phyloP scores from a whole-genome alignment of 129 eudicot species.

The Escallonia rubra region DNA sequence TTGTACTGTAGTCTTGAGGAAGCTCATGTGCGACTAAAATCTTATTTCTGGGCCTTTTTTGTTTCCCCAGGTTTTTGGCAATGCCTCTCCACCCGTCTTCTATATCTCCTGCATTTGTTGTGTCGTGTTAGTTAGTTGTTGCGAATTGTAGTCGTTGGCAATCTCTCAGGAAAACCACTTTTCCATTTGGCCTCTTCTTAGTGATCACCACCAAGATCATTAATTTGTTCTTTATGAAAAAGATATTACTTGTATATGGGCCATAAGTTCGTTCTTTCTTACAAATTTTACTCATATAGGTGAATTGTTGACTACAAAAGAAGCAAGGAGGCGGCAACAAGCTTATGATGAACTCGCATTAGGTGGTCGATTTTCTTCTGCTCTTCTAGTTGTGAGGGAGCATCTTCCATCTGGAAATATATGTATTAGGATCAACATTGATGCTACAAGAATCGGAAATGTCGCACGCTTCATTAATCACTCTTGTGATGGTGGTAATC shows the following conservation, averaged over 20 bases:
- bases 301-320: slow-evolving; percentile 76
- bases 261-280: not conserved
- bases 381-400: slow-evolving; percentile 88
- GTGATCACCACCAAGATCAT: not conserved
- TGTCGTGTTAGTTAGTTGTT: too few relatives aligned
- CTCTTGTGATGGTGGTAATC: slow-evolving; percentile 94
- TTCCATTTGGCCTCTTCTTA: too few relatives aligned
- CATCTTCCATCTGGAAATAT: slow-evolving; percentile 86
- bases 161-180: too few relatives aligned
- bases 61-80: too few relatives aligned
- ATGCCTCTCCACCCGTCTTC: too few relatives aligned
- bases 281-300: slow-evolving; percentile 30
- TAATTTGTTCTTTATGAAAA: not conserved
- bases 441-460: slow-evolving; percentile 74
- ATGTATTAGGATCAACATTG: slow-evolving; percentile 85
- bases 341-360: slow-evolving; percentile 50
- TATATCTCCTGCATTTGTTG: too few relatives aligned
- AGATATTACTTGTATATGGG: not conserved
- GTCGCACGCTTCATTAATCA: slow-evolving; percentile 84
- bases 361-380: slow-evolving; percentile 44
- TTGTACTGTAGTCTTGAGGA: too few relatives aligned
- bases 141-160: too few relatives aligned
- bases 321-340: slow-evolving; percentile 70
- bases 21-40: too few relatives aligned
- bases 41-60: too few relatives aligned